Base-by-base conservation (phyloP, 495 filamentous ascomycete genomes). In the Extremus antarcticus region DNA sequence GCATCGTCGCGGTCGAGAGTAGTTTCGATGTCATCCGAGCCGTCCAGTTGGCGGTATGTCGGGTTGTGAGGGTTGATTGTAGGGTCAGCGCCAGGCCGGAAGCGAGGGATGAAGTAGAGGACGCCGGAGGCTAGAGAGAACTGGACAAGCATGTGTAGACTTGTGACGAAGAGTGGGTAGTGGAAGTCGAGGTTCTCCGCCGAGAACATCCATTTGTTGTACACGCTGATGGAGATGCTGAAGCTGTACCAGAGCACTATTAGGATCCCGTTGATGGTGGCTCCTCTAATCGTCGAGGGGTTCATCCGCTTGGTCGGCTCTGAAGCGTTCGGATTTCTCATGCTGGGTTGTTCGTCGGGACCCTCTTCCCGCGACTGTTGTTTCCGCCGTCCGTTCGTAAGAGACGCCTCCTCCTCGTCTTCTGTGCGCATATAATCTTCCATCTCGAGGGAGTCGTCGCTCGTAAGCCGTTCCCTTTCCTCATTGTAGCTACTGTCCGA, bases 151-250 rank as follows among this genome's bases (percentile, higher is more conserved):
- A 99, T 96, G 72, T 99, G 94, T 63, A 89, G 67, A 60, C 88
- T 87, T 11, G 94, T 99, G 1, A 90, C 95, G 73, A 97, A 97
- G 49, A 99, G 80, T 46, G 94, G 94, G 58, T 89, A 97, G 46
- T 87, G 84, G 66, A 99, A 99, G 63, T 95, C 78, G 59, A 91
- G 79, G 52, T 88, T 83, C 49, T 84, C 80, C 17, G 83, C 73
- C 58, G 86, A 84, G 70, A 99, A 99, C 94, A 99, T 99, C 94
- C 94, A 97, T 76, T 95, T 97, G 75, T 99, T 99, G 72, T 99
- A 99, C 52, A 98, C 81, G 25, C 94, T 97, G 63, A 97, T 95
- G 15, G 86, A 86, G 38, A 97, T 78, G 17, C 90, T 95, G 70
- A 97, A 96, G 25, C 88, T 73, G 70, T 74, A 74, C 92, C 92